A percentile compares a stretch with the other conserved stretches of the same genome.
Evolutionary conservation across 176 grass and related monocot species (phyloP).

Genomic region (Rhynchospora pubera): DNA sequence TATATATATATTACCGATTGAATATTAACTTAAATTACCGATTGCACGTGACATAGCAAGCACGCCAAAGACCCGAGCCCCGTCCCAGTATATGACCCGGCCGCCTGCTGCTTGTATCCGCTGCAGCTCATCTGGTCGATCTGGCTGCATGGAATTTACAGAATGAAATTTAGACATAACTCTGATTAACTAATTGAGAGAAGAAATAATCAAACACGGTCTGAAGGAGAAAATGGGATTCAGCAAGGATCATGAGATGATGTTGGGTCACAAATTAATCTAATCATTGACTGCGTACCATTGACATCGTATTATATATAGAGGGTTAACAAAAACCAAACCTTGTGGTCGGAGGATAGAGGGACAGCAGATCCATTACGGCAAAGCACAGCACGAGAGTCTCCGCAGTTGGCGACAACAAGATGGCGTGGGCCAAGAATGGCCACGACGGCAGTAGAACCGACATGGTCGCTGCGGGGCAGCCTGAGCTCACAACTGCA

Average conservation of each 20-base stretch:
- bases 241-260: no score
- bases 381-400: conserved; percentile 75
- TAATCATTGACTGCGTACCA: no score
- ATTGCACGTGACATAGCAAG: conserved; percentile 94
- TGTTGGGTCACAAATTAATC: no score
- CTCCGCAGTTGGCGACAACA: conserved; percentile 76
- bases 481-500: conserved; percentile 71
- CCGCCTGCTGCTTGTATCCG: conserved; percentile 73
- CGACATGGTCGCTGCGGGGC: conserved; percentile 75
- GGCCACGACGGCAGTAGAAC: conserved; percentile 81
- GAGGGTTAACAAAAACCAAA: not conserved
- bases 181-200: no score
- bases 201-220: no score
- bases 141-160: conserved; percentile 44
- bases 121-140: conserved; percentile 63
- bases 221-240: no score
- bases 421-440: conserved; percentile 47
- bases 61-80: conserved; percentile 75
- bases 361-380: conserved; percentile 51
- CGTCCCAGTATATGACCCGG: conserved; percentile 87
- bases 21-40: not conserved
- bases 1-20: not conserved
- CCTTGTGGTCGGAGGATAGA: conserved; percentile 87
- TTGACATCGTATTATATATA: not conserved
- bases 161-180: not conserved